These are phyloP conservation scores for Aspergillus alliaceus DNA, from an alignment of 2,329 filamentous ascomycete species.

Conservation along the genomic window DNA sequence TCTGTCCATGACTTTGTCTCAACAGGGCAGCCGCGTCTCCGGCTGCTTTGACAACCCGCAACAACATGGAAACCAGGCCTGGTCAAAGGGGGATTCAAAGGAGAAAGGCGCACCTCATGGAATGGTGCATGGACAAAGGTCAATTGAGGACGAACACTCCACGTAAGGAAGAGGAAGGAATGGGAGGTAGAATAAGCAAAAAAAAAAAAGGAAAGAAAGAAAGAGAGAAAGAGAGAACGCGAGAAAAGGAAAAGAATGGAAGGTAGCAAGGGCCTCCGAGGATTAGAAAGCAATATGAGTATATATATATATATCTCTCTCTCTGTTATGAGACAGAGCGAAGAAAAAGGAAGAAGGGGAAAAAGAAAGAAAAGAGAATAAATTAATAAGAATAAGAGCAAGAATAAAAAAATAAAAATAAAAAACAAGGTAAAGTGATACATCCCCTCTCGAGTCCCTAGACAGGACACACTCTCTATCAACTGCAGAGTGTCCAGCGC, in stretches of 20 bases:
- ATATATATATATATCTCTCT: no score
- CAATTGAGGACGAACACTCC: not conserved
- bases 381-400: constrained; percentile 5
- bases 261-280: not conserved
- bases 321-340: no score
- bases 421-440: constrained; percentile 21
- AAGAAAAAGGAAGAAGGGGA: constrained; percentile 3
- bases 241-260: not conserved
- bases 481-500: constrained; percentile 16
- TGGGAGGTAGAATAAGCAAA: not conserved
- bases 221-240: not conserved
- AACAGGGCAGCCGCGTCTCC: constrained; percentile 32
- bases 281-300: not conserved
- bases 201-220: not conserved
- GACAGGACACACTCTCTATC: constrained; percentile 13
- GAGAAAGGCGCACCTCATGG: constrained; percentile 1
- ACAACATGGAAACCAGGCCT: constrained; percentile 32
- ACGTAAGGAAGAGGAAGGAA: constrained; percentile 5
- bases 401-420: constrained; percentile 6
- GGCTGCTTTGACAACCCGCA: constrained; percentile 30
- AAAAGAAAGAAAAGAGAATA: constrained; percentile 9
- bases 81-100: constrained; percentile 4
- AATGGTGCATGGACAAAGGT: not conserved
- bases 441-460: constrained; percentile 17
- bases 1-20: constrained; percentile 33